Evolutionary conservation across 2,329 filamentous ascomycete genomes (phyloP), one percentile per base, ranked within the genome.

Genomic region (Pezicula radicicola): DNA sequence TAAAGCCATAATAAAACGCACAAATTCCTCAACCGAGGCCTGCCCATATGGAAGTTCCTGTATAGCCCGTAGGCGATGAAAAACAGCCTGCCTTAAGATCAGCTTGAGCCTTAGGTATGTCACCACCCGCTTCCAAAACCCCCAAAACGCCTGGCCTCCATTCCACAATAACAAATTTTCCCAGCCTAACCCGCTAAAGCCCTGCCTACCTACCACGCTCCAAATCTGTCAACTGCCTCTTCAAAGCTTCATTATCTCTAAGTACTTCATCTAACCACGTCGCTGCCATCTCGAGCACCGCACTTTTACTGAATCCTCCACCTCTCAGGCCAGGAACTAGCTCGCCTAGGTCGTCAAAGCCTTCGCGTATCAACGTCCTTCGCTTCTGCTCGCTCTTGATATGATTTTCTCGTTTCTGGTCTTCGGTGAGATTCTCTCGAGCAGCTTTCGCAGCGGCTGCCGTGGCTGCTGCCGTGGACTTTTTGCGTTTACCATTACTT

Each of bases 321-420:
- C 82, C 84, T 50, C 79, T 80, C 10, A 95, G 75, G 15, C 84
- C 86, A 0, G 91, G 91, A 0, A 96, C 88, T 19, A 95, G 75
- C 27, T 83, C 77, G 57, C 82, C 83, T n/a, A 96, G 72, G 52
- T 93, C 88, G 41, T 91, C 87, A 61, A 93, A 96, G 0, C 89
- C 89, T 58, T 88, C 81, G 64, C 91, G 88, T 61, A 89, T 89
- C 42, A 91, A 75, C 25, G 89, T 90, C 45, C 91, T 79, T 33
- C 91, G 81, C 69, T 94, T 95, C 71, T 96, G 89, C 66, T 95
- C 91, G 48, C 90, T 94, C 48, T 85, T 78, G 58, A 96, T 94
- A 65, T 95, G 90, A 60, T 96, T 96, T 63, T 85, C 86, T 43
- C 89, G 79, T 70, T 93, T 94, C 69, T 94, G 88, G 54, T 88